A percentile compares a stretch with the other conserved stretches of the same genome.
Evolutionary conservation across 2,329 filamentous ascomycete genomes (phyloP).

Genomic region (Chaetothyriales sp.): DNA sequence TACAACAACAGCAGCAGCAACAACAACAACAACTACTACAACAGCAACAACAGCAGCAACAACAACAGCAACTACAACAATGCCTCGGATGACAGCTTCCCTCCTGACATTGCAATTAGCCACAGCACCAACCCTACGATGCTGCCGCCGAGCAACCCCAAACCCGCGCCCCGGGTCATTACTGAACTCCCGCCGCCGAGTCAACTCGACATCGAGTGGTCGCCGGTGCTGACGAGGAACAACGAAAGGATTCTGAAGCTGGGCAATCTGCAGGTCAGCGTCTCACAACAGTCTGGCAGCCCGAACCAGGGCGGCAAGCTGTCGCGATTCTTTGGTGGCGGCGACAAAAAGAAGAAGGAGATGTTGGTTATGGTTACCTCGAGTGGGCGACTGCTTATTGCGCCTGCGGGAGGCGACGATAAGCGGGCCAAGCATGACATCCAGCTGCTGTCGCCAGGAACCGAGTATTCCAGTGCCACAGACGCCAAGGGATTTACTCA

Average conservation of each 20-base stretch:
- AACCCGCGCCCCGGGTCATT: conserved; percentile 64
- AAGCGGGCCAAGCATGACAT: conserved; percentile 92
- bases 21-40: not conserved
- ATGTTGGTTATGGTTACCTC: conserved; percentile 91
- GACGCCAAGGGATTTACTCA: conserved; percentile 78
- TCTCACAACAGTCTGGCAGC: conserved; percentile 62
- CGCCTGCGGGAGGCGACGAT: conserved; percentile 82
- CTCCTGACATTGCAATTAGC: conserved; percentile 30
- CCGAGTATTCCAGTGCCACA: conserved; percentile 62
- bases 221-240: conserved; percentile 74
- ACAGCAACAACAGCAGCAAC: not conserved
- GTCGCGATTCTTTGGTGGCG: conserved; percentile 76
- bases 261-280: conserved; percentile 75
- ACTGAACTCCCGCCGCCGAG: conserved; percentile 94
- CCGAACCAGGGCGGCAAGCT: conserved; percentile 64
- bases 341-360: conserved; percentile 81
- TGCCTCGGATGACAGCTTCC: conserved; percentile 26
- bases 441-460: conserved; percentile 63
- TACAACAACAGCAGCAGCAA: not conserved
- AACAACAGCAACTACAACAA: not conserved
- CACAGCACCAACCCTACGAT: conserved; percentile 24
- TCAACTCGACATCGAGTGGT: conserved; percentile 97
- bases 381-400: conserved; percentile 76
- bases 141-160: conserved; percentile 29
- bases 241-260: conserved; percentile 93